Evolutionary conservation across 2,329 filamentous ascomycete species (phyloP).

Genomic region (Acephala macrosclerotiorum): DNA sequence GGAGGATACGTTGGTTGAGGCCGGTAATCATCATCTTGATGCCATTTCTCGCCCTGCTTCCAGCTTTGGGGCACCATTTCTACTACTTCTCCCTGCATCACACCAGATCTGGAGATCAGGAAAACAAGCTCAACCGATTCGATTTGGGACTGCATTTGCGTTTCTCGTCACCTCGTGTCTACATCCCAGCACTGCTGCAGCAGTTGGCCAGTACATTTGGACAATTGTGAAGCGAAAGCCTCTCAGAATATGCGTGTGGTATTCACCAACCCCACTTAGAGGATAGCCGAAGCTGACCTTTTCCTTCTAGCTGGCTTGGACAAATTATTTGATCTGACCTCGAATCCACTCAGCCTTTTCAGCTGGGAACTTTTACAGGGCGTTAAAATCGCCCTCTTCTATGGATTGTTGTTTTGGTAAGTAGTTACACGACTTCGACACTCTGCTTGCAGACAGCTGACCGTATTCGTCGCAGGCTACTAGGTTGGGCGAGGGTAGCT

Average conservation of each 20-base stretch:
- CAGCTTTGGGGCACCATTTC: slow-evolving; percentile 29
- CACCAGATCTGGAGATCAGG: slow-evolving; percentile 1
- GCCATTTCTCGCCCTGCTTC: background rate
- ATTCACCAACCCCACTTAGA: background rate
- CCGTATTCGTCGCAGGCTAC: background rate
- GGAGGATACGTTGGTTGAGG: background rate
- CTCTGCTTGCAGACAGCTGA: background rate
- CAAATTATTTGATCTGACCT: slow-evolving; percentile 28
- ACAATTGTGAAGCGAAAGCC: slow-evolving; percentile 25
- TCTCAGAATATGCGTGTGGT: slow-evolving; percentile 1
- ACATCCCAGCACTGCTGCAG: slow-evolving; percentile 17
- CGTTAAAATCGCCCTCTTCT: slow-evolving; percentile 7
- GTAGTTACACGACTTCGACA: background rate
- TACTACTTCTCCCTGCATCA: slow-evolving; percentile 20
- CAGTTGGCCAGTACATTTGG: slow-evolving; percentile 35
- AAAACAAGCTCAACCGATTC: slow-evolving; percentile 25
- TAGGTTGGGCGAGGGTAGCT: background rate
- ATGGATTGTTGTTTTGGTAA: background rate
- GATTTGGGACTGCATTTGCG: slow-evolving; percentile 31
- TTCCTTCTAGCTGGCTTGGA: slow-evolving; percentile 26
- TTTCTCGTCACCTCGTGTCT: slow-evolving; percentile 29
- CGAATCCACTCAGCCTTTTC: slow-evolving; percentile 24
- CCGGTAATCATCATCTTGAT: background rate
- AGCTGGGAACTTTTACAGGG: slow-evolving; percentile 16
- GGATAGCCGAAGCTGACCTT: background rate